Conservation (phyloP, 805 yeast genomes). For the Candida tallmaniae region DNA sequence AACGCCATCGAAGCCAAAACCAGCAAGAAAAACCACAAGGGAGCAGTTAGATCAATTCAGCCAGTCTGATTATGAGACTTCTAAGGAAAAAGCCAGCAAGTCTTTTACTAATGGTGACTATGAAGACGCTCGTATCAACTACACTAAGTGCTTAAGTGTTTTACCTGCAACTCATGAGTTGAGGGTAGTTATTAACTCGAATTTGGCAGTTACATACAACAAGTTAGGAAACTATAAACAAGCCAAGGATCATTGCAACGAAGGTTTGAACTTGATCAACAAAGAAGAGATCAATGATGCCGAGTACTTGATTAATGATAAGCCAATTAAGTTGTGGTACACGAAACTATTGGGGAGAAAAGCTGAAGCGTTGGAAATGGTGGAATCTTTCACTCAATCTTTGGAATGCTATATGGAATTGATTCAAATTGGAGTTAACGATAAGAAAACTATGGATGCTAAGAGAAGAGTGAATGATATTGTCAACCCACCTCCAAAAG, state of each 20-base stretch:
- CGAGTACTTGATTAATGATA: slow-evolving; percentile 38
- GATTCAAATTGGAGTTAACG: slow-evolving; percentile 59
- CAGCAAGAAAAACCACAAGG: slow-evolving; percentile 9
- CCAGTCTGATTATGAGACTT: slow-evolving; percentile 41
- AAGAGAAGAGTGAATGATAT: slow-evolving; percentile 71
- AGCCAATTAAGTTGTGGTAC: slow-evolving; percentile 66
- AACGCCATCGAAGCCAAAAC: not conserved
- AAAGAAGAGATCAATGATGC: slow-evolving; percentile 20
- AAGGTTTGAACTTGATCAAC: slow-evolving; percentile 39
- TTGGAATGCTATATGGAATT: slow-evolving; percentile 56
- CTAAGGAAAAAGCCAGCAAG: slow-evolving; percentile 53
- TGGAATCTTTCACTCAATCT: slow-evolving; percentile 67
- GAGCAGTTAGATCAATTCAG: slow-evolving; percentile 34
- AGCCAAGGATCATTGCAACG: slow-evolving; percentile 43
- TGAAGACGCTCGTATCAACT: slow-evolving; percentile 55
- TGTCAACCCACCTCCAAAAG: slow-evolving; percentile 45
- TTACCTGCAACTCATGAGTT: slow-evolving; percentile 64
- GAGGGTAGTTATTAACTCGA: slow-evolving; percentile 66
- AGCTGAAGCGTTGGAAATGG: slow-evolving; percentile 81
- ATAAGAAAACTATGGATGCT: slow-evolving; percentile 68
- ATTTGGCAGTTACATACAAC: slow-evolving; percentile 57
- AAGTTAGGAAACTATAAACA: slow-evolving; percentile 67
- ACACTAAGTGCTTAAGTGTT: slow-evolving; percentile 43
- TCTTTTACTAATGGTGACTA: slow-evolving; percentile 83
- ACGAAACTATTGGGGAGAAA: slow-evolving; percentile 60